phyloP scores from a whole-genome alignment of 202 grass and related monocot genomes.

The Carex sylvatica region DNA sequence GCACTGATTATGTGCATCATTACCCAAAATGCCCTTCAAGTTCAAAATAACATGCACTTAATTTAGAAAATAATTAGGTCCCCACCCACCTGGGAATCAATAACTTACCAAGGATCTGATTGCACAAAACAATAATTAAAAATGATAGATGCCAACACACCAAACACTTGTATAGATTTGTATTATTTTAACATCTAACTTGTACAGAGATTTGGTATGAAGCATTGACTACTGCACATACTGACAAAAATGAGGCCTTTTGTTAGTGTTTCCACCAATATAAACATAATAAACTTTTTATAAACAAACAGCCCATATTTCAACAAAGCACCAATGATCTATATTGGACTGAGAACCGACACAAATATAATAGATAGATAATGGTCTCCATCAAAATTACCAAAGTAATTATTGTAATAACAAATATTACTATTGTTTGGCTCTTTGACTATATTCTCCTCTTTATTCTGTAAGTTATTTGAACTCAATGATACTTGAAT shows the following conservation, averaged over 20 bases:
- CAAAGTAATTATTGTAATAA: not conserved
- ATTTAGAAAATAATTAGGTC: not conserved
- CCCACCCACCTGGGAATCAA: not conserved
- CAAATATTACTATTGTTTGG: constrained; percentile 5
- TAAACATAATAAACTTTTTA: constrained; percentile 12
- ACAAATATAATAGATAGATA: constrained; percentile 15
- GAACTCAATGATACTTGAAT: not conserved
- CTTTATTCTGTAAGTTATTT: not conserved
- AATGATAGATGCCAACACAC: not conserved
- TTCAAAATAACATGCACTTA: not conserved
- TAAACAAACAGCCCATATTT: constrained; percentile 22
- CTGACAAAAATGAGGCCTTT: constrained; percentile 27
- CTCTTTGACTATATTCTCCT: not conserved
- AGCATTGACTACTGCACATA: constrained; percentile 24
- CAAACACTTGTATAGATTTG: not conserved
- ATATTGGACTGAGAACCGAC: constrained; percentile 20
- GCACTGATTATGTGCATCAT: not conserved
- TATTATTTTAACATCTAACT: not conserved
- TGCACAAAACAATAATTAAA: not conserved
- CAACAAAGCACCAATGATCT: constrained; percentile 20
- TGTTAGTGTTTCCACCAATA: constrained; percentile 12
- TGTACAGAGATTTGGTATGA: constrained; percentile 20
- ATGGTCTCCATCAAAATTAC: not conserved
- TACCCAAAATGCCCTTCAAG: not conserved
- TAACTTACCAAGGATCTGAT: constrained; percentile 7